Evolutionary conservation across 1,284 basidiomycete genomes (phyloP), one percentile per base, ranked within the genome.

Genomic region (Cryptococcus amylolentus): DNA sequence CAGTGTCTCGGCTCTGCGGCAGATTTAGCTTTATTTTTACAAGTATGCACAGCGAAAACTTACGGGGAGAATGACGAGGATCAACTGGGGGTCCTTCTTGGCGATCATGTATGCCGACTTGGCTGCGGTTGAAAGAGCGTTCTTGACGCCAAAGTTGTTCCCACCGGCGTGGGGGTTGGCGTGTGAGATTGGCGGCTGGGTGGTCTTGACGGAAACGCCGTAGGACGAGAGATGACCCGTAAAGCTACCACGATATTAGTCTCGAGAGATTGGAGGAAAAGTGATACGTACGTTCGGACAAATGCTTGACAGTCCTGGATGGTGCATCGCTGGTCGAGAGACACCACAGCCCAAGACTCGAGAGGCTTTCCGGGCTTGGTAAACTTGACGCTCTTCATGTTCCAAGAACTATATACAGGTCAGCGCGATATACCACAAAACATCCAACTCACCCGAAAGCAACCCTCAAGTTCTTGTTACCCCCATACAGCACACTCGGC

Each of bases 321-420:
- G 9, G 49, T 56, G 48, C 66, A 57, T 47, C 52, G 39, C 8
- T 55, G 27, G 49, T 75, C 74, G 49, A 75, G 72, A 8, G 64
- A 68, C 44, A 76, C 58, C 37, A 78, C 65, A 1, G 70, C 60
- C 78, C 78, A 79, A 6, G 71, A 70, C 60, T 71, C 67, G 47
- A 79, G 68, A 10, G 72, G 65, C n/a, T 62, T 58, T 13, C 69
- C 69, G 12, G 72, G 60, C 37, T 68, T 64, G 42, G 67, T 62
- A 65, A 78, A 78, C 65, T 61, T 66, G 37, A 28, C 13, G 23
- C 26, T 27, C 28, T 47, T 38, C 18, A 40, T 9, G 23, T 28
- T 55, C 53, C 42, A 42, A 20, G 26, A 26, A 35, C 35, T 38
- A 43, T 43, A 38, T 18, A 52, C 18, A 55, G 31, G 48, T 31